These are phyloP conservation scores for Elaeis oleifera DNA, from an alignment of 202 grass and related monocot species.

Conservation along the genomic window DNA sequence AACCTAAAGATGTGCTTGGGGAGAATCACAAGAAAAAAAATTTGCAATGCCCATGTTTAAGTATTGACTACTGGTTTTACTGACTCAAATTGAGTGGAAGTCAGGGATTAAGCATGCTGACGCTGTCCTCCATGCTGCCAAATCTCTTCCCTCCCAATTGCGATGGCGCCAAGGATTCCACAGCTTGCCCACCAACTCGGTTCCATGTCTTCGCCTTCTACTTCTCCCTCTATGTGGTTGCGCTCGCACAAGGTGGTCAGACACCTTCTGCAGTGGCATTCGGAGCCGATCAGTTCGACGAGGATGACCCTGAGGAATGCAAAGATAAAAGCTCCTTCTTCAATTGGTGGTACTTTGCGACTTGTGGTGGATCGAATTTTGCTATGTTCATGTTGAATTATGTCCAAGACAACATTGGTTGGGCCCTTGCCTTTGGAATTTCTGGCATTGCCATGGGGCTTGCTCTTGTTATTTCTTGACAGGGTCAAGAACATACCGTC, in stretches of 20 bases:
- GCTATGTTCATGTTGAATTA: not conserved
- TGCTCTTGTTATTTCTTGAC: slow-evolving; percentile 15
- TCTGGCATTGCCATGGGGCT: not conserved
- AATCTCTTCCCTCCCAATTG: too few relatives aligned
- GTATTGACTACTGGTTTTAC: too few relatives aligned
- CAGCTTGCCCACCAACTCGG: slow-evolving; percentile 14
- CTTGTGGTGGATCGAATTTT: not conserved
- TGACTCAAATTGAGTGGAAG: too few relatives aligned
- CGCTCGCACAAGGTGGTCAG: slow-evolving; percentile 26
- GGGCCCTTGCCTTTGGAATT: not conserved
- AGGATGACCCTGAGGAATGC: slow-evolving; percentile 7
- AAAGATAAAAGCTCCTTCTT: too few relatives aligned
- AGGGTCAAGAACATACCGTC: too few relatives aligned
- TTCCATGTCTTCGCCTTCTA: slow-evolving; percentile 48
- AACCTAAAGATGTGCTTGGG: too few relatives aligned
- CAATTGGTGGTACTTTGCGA: too few relatives aligned
- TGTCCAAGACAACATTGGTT: slow-evolving; percentile 1
- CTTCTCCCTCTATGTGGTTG: slow-evolving; percentile 34
- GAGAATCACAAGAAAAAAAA: too few relatives aligned
- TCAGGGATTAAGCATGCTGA: slow-evolving; percentile 13
- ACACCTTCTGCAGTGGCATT: slow-evolving; percentile 24
- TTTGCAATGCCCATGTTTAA: too few relatives aligned
- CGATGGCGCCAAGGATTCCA: not conserved
- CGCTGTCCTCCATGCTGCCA: slow-evolving; percentile 15
- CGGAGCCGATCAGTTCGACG: slow-evolving; percentile 31